Evolutionary conservation across 2,329 filamentous ascomycete species (phyloP), one percentile per base, ranked within the genome.

Genomic region (Colletotrichum eremochloae): DNA sequence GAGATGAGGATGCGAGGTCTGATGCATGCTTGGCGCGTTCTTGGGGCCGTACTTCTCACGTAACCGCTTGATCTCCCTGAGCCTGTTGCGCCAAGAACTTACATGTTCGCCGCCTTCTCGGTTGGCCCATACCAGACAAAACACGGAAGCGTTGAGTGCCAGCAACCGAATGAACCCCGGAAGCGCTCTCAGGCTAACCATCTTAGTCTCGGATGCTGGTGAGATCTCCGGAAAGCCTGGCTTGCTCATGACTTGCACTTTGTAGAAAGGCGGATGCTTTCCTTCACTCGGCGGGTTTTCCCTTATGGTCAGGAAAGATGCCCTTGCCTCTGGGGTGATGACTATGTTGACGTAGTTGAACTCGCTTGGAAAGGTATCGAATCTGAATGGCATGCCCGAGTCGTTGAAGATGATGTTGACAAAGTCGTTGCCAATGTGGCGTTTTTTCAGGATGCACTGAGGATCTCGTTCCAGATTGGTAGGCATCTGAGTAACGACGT

Each of bases 391-490:
- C 60, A 92, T 82, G n/a, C 96, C 96, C 2, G 95, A 98, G 78
- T 97, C 94, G 80, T 99, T 99, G 87, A 97, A 99, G 70, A 99
- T 92, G 76, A 99, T 97, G 80, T 97, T 98, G 79, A 99, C 96
- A 80, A 94, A 97, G 81, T 98, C 96, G 79, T 99, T 99, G 70
- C 96, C 96, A 73, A 98, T 96, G 79, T 98, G 97, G 3, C 91
- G 89, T 82, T 99, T 99, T 85, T 99, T 99, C 80, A 90, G 88
- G 74, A 92, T 91, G 78, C 92, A 94, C 74, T 90, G 88, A 12
- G 92, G 89, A 77, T 97, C 95, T 40, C 90, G 87, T 66, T 94
- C 90, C 18, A 92, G 84, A 78, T 97, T 89, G 12, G 94, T 97
- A 1, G 96, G 96, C 96, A 99, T 99, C 87, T 98, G 95, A 5